phyloP scores from a whole-genome alignment of 1,284 basidiomycete genomes.

The Vanrija sp. region DNA sequence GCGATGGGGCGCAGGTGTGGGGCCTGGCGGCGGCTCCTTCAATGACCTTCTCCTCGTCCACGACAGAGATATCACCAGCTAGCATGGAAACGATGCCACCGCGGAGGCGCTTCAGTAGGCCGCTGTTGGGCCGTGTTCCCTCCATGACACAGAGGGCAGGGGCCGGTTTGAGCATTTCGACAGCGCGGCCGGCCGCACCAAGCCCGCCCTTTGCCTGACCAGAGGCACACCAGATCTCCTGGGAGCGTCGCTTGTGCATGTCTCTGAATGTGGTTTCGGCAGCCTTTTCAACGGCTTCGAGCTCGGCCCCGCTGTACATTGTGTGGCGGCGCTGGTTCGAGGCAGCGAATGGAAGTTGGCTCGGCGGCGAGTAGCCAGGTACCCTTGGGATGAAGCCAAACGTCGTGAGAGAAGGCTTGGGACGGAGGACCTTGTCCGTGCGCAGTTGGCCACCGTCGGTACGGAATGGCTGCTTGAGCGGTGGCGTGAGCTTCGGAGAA shows the following conservation, averaged over 20 bases:
- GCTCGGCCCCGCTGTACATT: constrained; percentile 9
- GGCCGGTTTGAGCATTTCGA: constrained; percentile 36
- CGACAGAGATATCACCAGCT: neutral
- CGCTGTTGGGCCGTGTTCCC: neutral
- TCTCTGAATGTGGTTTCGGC: constrained; percentile 15
- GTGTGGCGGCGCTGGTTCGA: constrained; percentile 22
- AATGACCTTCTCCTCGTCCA: neutral
- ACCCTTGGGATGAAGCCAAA: constrained; percentile 2
- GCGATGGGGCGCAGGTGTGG: constrained; percentile 1
- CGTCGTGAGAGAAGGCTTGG: constrained; percentile 16
- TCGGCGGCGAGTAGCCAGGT: neutral
- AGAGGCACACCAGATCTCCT: constrained; percentile 31
- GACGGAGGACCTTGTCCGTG: constrained; percentile 22
- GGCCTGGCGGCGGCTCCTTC: neutral
- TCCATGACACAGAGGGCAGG: constrained; percentile 34
- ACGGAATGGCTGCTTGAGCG: constrained; percentile 10
- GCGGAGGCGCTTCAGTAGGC: constrained; percentile 13
- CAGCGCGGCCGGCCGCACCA: constrained; percentile 18
- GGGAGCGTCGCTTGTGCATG: constrained; percentile 8
- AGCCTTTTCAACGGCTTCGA: neutral
- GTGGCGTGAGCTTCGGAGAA: constrained; percentile 33
- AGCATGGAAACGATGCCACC: constrained; percentile 34
- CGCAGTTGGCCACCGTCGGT: constrained; percentile 1
- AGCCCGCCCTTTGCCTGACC: constrained; percentile 33
- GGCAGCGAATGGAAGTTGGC: neutral